These are phyloP conservation scores for Gnomoniopsis smithogilvyi DNA, from an alignment of 2,329 filamentous ascomycete genomes.

Conservation along the genomic window DNA sequence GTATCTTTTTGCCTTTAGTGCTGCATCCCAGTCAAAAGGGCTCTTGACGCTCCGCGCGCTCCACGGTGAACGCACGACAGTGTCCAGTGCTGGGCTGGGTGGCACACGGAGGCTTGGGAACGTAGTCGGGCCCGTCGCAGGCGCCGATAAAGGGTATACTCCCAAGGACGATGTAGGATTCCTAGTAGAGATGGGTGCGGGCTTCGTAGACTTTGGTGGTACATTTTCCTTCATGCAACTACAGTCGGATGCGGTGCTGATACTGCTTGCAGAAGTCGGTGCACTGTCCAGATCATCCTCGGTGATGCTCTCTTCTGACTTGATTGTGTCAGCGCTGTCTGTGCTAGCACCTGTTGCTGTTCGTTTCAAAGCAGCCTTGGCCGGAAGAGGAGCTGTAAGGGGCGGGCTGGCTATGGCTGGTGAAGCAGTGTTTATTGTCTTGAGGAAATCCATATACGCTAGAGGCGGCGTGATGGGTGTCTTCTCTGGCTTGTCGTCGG, in stretches of 20 bases:
- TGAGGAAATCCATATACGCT: conserved; percentile 91
- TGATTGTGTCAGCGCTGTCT: conserved; percentile 34
- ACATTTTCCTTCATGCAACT: conserved; percentile 53
- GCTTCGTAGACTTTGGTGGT: conserved; percentile 43
- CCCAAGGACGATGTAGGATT: conserved; percentile 7
- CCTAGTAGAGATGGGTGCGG: conserved; percentile 22
- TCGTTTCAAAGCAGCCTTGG: conserved; percentile 27
- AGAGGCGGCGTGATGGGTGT: conserved; percentile 89
- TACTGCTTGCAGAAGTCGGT: conserved; percentile 51
- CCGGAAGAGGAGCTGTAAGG: conserved; percentile 26
- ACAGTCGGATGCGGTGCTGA: conserved; percentile 51
- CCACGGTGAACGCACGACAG: conserved; percentile 74
- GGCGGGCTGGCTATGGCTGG: conserved; percentile 52
- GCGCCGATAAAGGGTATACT: conserved; percentile 56
- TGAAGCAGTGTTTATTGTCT: conserved; percentile 73
- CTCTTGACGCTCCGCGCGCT: conserved; percentile 64
- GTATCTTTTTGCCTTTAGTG: conserved; percentile 62
- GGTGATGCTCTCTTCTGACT: conserved; percentile 25
- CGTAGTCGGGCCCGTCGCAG: conserved; percentile 57
- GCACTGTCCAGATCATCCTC: conserved; percentile 33
- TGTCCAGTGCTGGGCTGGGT: conserved; percentile 66
- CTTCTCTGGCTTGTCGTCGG: conserved; percentile 60
- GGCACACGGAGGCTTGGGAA: conserved; percentile 72
- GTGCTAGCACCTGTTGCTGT: conserved; percentile 20
- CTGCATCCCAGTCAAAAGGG: conserved; percentile 75